Conservation (phyloP, 2,329 filamentous ascomycete genomes). For the Venturia asperata region DNA sequence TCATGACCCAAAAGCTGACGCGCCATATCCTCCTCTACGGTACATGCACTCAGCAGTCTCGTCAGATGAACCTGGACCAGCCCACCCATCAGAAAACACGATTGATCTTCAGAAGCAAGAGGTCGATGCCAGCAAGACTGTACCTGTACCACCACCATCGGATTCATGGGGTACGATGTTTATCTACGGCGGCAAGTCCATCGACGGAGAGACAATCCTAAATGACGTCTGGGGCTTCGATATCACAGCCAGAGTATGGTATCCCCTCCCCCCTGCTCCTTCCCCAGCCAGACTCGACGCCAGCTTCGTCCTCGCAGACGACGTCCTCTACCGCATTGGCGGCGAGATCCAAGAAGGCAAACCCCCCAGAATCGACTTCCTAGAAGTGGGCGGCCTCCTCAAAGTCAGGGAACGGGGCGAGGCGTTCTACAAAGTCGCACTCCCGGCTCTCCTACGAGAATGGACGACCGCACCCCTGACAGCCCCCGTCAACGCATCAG, state of each 20-base stretch:
- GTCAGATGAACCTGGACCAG: slow-evolving; percentile 35
- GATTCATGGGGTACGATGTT: slow-evolving; percentile 45
- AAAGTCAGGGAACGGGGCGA: slow-evolving; percentile 29
- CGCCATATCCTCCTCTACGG: slow-evolving; percentile 26
- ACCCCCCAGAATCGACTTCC: slow-evolving; percentile 24
- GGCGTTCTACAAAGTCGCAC: slow-evolving; percentile 21
- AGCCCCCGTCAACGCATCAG: slow-evolving; percentile 4
- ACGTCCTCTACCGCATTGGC: slow-evolving; percentile 42
- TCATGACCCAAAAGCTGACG: slow-evolving; percentile 30
- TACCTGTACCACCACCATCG: slow-evolving; percentile 35
- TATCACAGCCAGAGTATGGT: slow-evolving; percentile 44
- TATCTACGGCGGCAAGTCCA: slow-evolving; percentile 40
- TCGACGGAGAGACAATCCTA: slow-evolving; percentile 20
- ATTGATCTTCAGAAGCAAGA: slow-evolving; percentile 32
- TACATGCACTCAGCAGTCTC: slow-evolving; percentile 33
- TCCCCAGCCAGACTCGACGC: slow-evolving; percentile 32
- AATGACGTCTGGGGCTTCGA: slow-evolving; percentile 49
- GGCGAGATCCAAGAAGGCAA: slow-evolving; percentile 28
- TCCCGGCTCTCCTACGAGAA: slow-evolving; percentile 30
- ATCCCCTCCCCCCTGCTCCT: slow-evolving; percentile 41
- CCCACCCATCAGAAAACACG: slow-evolving; percentile 10
- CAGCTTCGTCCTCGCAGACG: slow-evolving; percentile 40
- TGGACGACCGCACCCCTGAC: slow-evolving; percentile 22
- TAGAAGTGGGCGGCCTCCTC: slow-evolving; percentile 32
- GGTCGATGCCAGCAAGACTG: slow-evolving; percentile 34